These are phyloP conservation scores for Cercospora citrullina DNA, from an alignment of 2,329 filamentous ascomycete genomes.

Conservation along the genomic window DNA sequence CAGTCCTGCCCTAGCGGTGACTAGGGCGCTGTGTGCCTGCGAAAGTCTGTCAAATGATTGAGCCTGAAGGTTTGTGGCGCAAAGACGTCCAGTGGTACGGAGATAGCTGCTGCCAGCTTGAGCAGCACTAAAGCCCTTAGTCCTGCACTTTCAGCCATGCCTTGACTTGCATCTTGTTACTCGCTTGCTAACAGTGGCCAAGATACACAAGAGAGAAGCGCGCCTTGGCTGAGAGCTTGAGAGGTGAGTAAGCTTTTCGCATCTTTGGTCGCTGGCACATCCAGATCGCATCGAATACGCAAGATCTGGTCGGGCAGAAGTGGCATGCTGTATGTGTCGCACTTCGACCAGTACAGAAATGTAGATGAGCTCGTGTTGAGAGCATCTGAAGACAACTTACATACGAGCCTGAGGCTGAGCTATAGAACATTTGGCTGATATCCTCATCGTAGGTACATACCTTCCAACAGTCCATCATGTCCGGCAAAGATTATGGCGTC, in stretches of 20 bases:
- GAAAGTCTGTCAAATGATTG: conserved; percentile 11
- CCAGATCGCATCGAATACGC: not conserved
- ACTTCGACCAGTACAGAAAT: not conserved
- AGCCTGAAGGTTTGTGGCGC: conserved; percentile 1
- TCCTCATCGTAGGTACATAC: not conserved
- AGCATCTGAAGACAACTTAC: not conserved
- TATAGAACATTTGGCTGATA: not conserved
- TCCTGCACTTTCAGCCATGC: not conserved
- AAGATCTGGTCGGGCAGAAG: not conserved
- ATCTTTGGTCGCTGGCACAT: not conserved
- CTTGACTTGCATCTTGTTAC: not conserved
- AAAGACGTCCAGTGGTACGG: not conserved
- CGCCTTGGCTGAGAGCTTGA: conserved; percentile 16
- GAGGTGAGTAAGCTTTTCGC: conserved; percentile 19
- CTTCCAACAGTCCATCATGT: conserved; percentile 12
- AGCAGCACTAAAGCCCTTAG: conserved; percentile 8
- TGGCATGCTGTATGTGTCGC: not conserved
- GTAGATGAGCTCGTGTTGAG: not conserved
- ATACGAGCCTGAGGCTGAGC: not conserved
- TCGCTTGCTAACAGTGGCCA: not conserved
- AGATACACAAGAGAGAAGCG: too few species aligned
- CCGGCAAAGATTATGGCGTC: conserved; percentile 19
- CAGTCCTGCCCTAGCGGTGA: not conserved
- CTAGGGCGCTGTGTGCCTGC: not conserved
- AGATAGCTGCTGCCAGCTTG: not conserved